These are phyloP conservation scores for Diaporthe nobilis DNA, from an alignment of 2,329 filamentous ascomycete genomes.

Conservation along the genomic window DNA sequence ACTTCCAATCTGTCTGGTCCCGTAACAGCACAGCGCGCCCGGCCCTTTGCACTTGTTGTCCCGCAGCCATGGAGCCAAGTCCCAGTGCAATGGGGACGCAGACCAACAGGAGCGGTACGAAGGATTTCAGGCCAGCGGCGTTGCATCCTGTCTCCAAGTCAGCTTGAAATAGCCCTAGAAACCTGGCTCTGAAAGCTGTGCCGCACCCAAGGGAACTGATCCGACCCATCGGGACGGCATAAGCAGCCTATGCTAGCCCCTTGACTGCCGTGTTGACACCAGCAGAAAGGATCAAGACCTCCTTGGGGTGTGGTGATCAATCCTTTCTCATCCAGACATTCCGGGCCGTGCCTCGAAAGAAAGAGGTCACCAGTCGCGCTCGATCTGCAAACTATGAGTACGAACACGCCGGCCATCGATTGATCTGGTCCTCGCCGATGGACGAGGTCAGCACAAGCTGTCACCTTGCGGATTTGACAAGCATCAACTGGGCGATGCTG, in stretches of 20 bases:
- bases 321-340: not conserved
- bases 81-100: not conserved
- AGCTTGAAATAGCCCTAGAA: conserved; percentile 1
- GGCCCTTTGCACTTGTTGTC: not conserved
- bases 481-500: not conserved
- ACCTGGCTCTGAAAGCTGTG: conserved; percentile 15
- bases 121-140: conserved; percentile 19
- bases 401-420: not conserved
- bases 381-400: not conserved
- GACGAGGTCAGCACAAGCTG: conserved; percentile 5
- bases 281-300: not conserved
- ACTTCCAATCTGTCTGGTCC: conserved; percentile 3
- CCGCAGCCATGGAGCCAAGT: not conserved
- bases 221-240: conserved; percentile 11
- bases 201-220: conserved; percentile 4
- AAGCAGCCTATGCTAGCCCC: not conserved
- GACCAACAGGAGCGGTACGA: conserved; percentile 13
- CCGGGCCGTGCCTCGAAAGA: not conserved
- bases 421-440: not conserved
- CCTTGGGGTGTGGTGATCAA: not conserved
- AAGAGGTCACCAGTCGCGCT: not conserved
- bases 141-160: conserved; percentile 10
- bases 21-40: conserved; percentile 22
- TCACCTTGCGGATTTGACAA: not conserved
- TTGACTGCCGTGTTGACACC: not conserved